These are phyloP conservation scores for Epichloe typhina DNA, from an alignment of 2,329 filamentous ascomycete genomes.

Conservation along the genomic window DNA sequence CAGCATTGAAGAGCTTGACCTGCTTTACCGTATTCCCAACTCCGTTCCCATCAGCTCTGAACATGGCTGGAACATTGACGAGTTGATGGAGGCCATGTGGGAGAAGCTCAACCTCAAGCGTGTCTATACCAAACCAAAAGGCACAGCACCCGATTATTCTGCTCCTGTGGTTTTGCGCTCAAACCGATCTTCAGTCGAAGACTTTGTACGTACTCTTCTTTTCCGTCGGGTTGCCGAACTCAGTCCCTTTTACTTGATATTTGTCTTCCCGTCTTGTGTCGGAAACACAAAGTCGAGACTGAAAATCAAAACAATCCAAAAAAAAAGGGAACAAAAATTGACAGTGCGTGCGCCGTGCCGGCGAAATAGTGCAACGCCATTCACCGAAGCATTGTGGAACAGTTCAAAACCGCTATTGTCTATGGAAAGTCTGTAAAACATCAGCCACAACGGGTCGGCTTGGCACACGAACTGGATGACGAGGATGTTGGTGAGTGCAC, in stretches of 20 bases:
- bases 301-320: not conserved
- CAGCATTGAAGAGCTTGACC: constrained; percentile 90
- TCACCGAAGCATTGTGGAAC: constrained; percentile 87
- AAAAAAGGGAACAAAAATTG: not conserved
- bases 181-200: constrained; percentile 78
- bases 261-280: not conserved
- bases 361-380: constrained; percentile 79
- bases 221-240: not conserved
- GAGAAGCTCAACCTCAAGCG: constrained; percentile 83
- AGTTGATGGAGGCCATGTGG: constrained; percentile 97
- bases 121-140: constrained; percentile 97
- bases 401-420: constrained; percentile 90
- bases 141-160: constrained; percentile 82
- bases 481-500: constrained; percentile 79
- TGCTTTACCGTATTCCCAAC: constrained; percentile 93
- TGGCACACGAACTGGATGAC: constrained; percentile 82
- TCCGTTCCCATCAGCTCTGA: constrained; percentile 95
- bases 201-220: constrained; percentile 61
- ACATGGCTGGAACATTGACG: constrained; percentile 95
- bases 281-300: not conserved
- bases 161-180: constrained; percentile 80
- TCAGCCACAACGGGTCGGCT: constrained; percentile 88
- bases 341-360: constrained; percentile 12
- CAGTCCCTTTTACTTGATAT: not conserved
- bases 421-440: constrained; percentile 98